phyloP scores from a whole-genome alignment of 371 early-diverging fungal genomes.

The Nosema granulosis region DNA sequence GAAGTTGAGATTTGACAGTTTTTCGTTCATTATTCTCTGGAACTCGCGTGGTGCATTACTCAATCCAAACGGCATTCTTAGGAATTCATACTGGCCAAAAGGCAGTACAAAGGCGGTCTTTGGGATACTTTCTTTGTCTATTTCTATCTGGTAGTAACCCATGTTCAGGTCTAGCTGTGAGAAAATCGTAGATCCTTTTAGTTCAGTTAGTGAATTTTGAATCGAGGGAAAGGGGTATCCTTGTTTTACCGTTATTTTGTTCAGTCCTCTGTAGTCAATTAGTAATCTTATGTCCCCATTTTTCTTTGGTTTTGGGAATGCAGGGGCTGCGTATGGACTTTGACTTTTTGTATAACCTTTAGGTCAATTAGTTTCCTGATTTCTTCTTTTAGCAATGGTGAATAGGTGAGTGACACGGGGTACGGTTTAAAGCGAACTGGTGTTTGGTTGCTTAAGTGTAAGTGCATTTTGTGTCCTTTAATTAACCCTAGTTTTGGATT shows the following conservation, averaged over 20 bases:
- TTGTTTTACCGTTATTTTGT: constrained; percentile 55
- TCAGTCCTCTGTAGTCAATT: constrained; percentile 65
- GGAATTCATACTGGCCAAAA: constrained; percentile 67
- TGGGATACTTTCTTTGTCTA: not conserved
- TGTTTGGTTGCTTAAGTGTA: too few species aligned
- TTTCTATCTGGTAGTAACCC: not conserved
- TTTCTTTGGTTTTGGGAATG: constrained; percentile 44
- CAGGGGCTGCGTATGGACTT: not conserved
- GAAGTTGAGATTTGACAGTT: constrained; percentile 52
- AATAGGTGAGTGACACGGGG: too few species aligned
- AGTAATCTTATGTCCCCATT: constrained; percentile 65
- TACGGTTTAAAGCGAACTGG: too few species aligned
- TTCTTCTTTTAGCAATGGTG: constrained; percentile 16
- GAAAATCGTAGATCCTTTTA: not conserved
- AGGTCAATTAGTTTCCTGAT: not conserved
- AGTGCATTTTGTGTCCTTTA: too few species aligned
- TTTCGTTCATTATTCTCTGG: constrained; percentile 62
- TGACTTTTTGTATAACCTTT: constrained; percentile 16
- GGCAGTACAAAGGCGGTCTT: constrained; percentile 39
- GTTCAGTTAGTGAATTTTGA: not conserved
- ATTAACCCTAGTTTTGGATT: too few species aligned
- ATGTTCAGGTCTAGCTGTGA: not conserved
- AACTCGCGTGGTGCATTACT: constrained; percentile 57
- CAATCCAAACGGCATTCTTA: constrained; percentile 69
- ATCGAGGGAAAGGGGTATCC: not conserved